Evolutionary conservation across 495 filamentous ascomycete species (phyloP), one percentile per base, ranked within the genome.

Genomic region (Penicillium arizonense): DNA sequence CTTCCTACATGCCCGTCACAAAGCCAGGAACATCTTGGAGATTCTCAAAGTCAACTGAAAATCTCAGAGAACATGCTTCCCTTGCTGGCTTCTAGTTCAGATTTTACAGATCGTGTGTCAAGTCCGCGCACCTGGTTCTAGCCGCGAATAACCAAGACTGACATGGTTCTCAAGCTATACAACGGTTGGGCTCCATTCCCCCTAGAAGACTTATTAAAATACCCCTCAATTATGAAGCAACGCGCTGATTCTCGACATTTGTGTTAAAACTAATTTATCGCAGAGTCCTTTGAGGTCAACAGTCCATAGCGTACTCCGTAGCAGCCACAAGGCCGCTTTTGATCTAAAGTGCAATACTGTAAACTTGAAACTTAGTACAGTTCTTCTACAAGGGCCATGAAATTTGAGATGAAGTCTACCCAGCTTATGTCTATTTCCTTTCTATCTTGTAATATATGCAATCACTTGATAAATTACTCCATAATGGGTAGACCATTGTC

Each of bases 401-500:
- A 33, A 33, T 45, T 45, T 2, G 26, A 33, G 24, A 33, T 33
- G 26, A 45, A 45, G 43, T 11, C 8, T 33, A 7, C 23, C 3
- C 1, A 43, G 28, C 41, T 20, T 32, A 45, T 45, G 7, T 47
- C 16, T 8, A 36, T 47, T 38, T 47, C 16, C 18, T 26, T 37
- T 16, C 33, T 26, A 37, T 26, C 18, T 36, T 35, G 11, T 43
- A 41, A 39, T n/a, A 45, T 45, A 35, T 38, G 40, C 45, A 52
- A 39, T 44, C 2, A 16, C 30, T 37, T 3, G 28, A 45, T 28
- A 23, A 14, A 3, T 47, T 45, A 57, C 8, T 57, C 55, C 49
- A 57, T 52, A 13, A 57, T 57, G 12, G 55, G 55, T 3, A 57
- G 16, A 26, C 55, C 55, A 38, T 52, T 44, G 13, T 52, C 49